Evolutionary conservation across 2,329 filamentous ascomycete species (phyloP), one percentile per base, ranked within the genome.

Genomic region (Hymenotorrendiella dingleyae): DNA sequence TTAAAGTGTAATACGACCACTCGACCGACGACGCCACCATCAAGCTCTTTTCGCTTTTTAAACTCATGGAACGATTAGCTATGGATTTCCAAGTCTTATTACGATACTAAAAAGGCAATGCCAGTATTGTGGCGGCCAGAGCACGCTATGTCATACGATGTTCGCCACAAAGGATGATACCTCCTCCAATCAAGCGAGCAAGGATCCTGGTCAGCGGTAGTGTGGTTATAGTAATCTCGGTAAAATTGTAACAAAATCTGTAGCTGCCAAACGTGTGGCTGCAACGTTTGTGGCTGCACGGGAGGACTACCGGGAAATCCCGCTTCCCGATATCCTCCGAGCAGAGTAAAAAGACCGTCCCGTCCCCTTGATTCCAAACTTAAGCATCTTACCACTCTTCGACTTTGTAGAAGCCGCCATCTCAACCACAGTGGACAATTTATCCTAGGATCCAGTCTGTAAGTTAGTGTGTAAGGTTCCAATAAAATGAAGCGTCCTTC

Each of bases 401-500:
- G n/a, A 43, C 37, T 45, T 45, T 45, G 33, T 34, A 42, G 42
- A 43, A 48, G 34, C 38, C 37, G 39, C 39, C 32, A 42, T 44
- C 32, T 42, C 36, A 42, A 48, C 33, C 30, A 36, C 22, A 49
- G 26, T 19, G 17, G 17, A 22, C 17, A 35, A 35, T 2, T 35
- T 35, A 20, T 35, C 43, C 43, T 42, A 45, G 41, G 43, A 41
- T 50, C 40, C 30, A 40, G 40, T 45, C 36, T 39, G 29, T 30
- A 42, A 27, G 24, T 27, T 29, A 29, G 36, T 46, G 40, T 43
- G 16, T 42, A 46, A 43, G 40, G 23, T 44, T 47, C 30, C 24
- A 41, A 46, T 50, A 37, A 45, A 45, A 43, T 47, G 40, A 47
- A 53, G 45, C 42, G 42, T 46, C 46, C 46, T 48, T 44, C 39